Evolutionary conservation across 352 stramenopile species (phyloP).

Genomic region (Pythium phragmiticola): DNA sequence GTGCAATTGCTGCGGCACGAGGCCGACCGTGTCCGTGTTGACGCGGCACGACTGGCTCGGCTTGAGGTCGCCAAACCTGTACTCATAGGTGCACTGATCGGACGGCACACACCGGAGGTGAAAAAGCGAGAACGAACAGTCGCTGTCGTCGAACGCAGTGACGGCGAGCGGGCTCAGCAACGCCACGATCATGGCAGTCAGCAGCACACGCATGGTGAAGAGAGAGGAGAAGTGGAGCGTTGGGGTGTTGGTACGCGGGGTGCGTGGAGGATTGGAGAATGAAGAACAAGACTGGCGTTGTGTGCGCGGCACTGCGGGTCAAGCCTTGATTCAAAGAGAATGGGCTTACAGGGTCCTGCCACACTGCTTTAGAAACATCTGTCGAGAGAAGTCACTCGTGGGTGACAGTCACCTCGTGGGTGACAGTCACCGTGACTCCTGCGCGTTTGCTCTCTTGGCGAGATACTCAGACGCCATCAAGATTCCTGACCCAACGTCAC

Average conservation of each 20-base stretch:
- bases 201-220: not conserved
- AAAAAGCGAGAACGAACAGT: conserved; percentile 14
- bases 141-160: conserved; percentile 6
- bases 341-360: no score
- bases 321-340: no score
- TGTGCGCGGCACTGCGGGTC: no score
- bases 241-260: not conserved
- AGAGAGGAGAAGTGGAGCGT: not conserved
- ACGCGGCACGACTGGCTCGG: conserved; percentile 26
- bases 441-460: no score
- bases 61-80: conserved; percentile 25
- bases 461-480: no score
- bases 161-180: conserved; percentile 2
- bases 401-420: no score
- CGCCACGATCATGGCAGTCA: not conserved
- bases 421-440: no score
- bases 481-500: no score
- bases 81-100: conserved; percentile 14
- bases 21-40: not conserved
- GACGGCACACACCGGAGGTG: conserved; percentile 14
- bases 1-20: conserved; percentile 45
- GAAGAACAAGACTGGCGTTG: not conserved
- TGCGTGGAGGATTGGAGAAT: not conserved
- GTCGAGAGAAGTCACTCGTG: no score
- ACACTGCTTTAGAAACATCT: no score